These are phyloP conservation scores for Plenodomus tracheiphilus DNA, from an alignment of 2,329 filamentous ascomycete genomes.

Conservation along the genomic window DNA sequence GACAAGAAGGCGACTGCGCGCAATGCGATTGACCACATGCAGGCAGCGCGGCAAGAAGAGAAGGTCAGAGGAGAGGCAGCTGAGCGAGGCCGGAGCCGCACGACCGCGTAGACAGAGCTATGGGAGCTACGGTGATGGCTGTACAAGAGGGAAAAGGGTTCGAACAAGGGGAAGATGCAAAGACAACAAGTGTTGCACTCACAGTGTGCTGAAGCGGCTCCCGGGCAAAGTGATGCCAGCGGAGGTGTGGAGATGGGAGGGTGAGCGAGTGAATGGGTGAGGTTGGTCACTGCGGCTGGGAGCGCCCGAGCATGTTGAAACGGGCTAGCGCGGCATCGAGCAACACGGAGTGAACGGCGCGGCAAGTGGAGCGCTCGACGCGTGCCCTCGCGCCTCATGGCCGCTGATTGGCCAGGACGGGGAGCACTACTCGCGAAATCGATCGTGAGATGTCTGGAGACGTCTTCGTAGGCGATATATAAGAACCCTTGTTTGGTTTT, in stretches of 20 bases:
- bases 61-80: constrained; percentile 33
- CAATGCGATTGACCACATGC: constrained; percentile 39
- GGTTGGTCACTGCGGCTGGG: constrained; percentile 22
- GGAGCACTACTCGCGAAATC: neutral
- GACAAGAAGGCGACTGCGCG: constrained; percentile 34
- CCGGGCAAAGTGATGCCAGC: constrained; percentile 22
- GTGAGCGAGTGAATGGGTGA: constrained; percentile 20
- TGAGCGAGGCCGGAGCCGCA: constrained; percentile 33
- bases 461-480: neutral
- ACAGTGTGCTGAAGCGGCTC: constrained; percentile 42
- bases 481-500: no score
- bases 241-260: constrained; percentile 27
- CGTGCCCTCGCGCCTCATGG: constrained; percentile 16
- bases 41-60: constrained; percentile 35
- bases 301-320: constrained; percentile 19
- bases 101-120: constrained; percentile 37
- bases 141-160: constrained; percentile 30
- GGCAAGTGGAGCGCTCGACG: constrained; percentile 28
- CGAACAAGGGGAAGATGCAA: constrained; percentile 33
- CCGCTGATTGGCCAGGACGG: constrained; percentile 19
- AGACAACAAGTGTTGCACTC: constrained; percentile 42
- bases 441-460: no score
- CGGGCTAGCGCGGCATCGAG: constrained; percentile 21
- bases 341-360: neutral
- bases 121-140: constrained; percentile 38